Conservation (phyloP, 768 basidiomycete species). For the Lentinula edodes region DNA sequence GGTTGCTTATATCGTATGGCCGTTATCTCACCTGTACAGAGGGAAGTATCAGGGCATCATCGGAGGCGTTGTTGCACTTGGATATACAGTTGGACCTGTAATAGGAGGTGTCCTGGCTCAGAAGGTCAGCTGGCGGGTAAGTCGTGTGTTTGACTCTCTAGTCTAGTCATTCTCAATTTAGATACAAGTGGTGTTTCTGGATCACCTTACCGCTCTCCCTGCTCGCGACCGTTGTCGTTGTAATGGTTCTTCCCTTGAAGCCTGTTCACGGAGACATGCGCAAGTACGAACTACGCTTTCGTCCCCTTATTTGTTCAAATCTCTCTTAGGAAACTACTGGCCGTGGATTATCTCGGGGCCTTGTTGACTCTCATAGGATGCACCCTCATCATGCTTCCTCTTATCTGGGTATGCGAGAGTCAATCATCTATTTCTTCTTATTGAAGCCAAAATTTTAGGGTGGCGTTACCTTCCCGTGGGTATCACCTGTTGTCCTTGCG, state of each 20-base stretch:
- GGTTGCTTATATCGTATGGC: neutral
- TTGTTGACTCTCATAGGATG: constrained; percentile 55
- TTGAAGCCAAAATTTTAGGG: constrained; percentile 33
- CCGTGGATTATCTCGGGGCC: constrained; percentile 60
- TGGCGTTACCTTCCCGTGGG: constrained; percentile 70
- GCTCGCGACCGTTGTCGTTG: constrained; percentile 47
- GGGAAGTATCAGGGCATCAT: constrained; percentile 80
- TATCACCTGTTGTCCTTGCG: constrained; percentile 56
- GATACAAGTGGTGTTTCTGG: constrained; percentile 67
- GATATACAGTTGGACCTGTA: constrained; percentile 63
- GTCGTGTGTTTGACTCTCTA: constrained; percentile 12
- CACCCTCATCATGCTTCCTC: constrained; percentile 58
- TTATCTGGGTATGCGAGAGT: constrained; percentile 55
- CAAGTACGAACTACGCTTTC: constrained; percentile 23
- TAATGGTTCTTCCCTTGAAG: constrained; percentile 64
- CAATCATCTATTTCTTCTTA: neutral
- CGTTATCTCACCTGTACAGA: constrained; percentile 21
- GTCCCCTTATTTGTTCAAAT: neutral
- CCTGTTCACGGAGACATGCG: constrained; percentile 56
- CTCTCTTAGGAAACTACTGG: constrained; percentile 49
- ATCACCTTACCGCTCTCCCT: constrained; percentile 59
- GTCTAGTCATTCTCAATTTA: neutral
- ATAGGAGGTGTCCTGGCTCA: constrained; percentile 63
- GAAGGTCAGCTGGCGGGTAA: constrained; percentile 57
- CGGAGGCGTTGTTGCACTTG: constrained; percentile 48